A percentile compares a stretch with the other conserved stretches of the same genome.
Evolutionary conservation across 1,139 yeast genomes (phyloP).

Genomic region (Pichia sp.): DNA sequence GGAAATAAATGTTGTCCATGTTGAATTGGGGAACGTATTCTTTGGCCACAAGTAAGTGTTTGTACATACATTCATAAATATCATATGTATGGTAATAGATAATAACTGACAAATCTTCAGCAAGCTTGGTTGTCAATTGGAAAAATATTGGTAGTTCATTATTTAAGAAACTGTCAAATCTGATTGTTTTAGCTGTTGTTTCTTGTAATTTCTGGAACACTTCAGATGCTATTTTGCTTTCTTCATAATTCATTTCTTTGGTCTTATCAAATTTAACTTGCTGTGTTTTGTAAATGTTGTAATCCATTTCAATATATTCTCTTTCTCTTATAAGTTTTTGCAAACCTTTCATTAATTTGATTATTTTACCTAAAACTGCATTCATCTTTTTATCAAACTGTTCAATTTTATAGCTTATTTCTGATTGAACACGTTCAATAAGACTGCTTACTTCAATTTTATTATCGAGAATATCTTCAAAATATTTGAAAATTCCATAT

Average conservation of each 20-base stretch:
- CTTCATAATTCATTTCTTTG: constrained; percentile 14
- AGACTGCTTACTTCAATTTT: background rate
- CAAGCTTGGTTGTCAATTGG: constrained; percentile 27
- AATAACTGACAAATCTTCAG: constrained; percentile 30
- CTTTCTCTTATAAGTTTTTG: constrained; percentile 32
- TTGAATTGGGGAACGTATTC: constrained; percentile 16
- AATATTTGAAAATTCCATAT: constrained; percentile 6
- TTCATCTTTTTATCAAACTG: constrained; percentile 16
- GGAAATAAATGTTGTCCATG: constrained; percentile 8
- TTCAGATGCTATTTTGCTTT: constrained; percentile 32
- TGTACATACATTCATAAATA: constrained; percentile 29
- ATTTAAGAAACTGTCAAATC: constrained; percentile 33
- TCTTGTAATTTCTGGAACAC: constrained; percentile 34
- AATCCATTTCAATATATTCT: constrained; percentile 33
- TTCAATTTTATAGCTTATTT: constrained; percentile 12
- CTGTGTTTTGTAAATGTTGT: constrained; percentile 29
- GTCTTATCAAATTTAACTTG: constrained; percentile 13
- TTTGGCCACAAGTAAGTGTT: constrained; percentile 15
- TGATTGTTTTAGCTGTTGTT: constrained; percentile 30
- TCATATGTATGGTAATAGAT: constrained; percentile 32
- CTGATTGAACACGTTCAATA: constrained; percentile 13
- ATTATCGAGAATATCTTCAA: constrained; percentile 13
- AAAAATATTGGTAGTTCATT: constrained; percentile 30
- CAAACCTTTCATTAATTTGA: constrained; percentile 21
- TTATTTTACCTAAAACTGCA: constrained; percentile 11